phyloP scores from a whole-genome alignment of 1,139 yeast genomes.

The Pichia sp. region DNA sequence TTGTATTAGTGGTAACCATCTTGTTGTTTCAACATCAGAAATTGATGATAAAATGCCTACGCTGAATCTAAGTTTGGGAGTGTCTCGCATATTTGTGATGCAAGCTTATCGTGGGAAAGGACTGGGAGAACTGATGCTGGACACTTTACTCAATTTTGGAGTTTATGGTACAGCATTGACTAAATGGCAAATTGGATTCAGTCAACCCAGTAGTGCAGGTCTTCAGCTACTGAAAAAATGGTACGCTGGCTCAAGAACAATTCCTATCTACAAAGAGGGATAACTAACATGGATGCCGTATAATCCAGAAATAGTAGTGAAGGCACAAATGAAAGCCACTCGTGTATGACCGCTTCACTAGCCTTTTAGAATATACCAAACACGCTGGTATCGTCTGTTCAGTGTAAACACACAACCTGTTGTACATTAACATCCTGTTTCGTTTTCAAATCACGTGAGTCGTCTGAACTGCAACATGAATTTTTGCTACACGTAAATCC shows the following conservation, averaged over 20 bases:
- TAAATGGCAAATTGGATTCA: slow-evolving; percentile 48
- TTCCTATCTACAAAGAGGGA: slow-evolving; percentile 41
- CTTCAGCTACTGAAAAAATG: slow-evolving; percentile 45
- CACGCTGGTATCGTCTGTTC: too few relatives aligned
- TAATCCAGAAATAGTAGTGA: background rate
- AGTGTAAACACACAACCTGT: too few relatives aligned
- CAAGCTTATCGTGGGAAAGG: slow-evolving; percentile 46
- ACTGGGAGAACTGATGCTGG: slow-evolving; percentile 39
- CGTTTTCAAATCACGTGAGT: too few relatives aligned
- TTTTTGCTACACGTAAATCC: too few relatives aligned
- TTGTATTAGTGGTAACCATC: slow-evolving; percentile 36
- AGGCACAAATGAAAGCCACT: too few relatives aligned
- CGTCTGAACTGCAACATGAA: too few relatives aligned
- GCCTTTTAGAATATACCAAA: too few relatives aligned
- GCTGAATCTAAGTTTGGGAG: slow-evolving; percentile 36
- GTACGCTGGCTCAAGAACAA: slow-evolving; percentile 41
- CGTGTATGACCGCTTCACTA: too few relatives aligned
- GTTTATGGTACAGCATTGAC: slow-evolving; percentile 46
- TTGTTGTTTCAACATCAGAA: slow-evolving; percentile 34
- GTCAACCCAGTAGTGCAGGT: slow-evolving; percentile 66
- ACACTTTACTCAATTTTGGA: slow-evolving; percentile 34
- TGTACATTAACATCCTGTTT: too few relatives aligned
- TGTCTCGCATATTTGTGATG: slow-evolving; percentile 62
- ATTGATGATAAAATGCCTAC: slow-evolving; percentile 30
- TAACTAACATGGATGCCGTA: too few relatives aligned